Percentiles rank a stretch among this genome's conserved stretches.
phyloP scores from a whole-genome alignment of 306 rosid species.

The Mimosa bimucronata region DNA sequence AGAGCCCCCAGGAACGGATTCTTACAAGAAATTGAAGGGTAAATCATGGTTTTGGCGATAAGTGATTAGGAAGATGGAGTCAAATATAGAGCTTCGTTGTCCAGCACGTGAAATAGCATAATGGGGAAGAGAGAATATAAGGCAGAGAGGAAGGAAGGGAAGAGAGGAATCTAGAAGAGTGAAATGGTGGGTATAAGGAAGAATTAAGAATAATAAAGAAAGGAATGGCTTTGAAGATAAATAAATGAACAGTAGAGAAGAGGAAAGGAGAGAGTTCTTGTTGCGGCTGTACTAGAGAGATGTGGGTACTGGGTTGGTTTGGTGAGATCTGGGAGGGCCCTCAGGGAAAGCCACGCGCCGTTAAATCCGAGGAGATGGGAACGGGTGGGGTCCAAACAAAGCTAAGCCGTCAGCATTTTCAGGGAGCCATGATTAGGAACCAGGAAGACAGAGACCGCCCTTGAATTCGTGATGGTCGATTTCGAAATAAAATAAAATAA shows the following conservation, averaged over 20 bases:
- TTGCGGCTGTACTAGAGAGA: too few species aligned
- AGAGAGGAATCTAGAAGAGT: slow-evolving; percentile 65
- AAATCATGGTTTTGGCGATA: slow-evolving; percentile 50
- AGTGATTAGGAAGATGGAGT: neutral
- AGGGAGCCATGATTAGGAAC: neutral
- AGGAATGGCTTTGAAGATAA: too few species aligned
- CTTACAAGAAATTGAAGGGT: slow-evolving; percentile 35
- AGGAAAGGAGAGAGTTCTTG: slow-evolving; percentile 42
- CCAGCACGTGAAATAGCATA: neutral
- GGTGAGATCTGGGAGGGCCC: slow-evolving; percentile 18
- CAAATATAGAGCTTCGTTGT: neutral
- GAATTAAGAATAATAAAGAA: neutral
- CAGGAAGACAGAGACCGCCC: too few species aligned
- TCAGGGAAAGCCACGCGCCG: neutral
- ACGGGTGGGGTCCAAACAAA: neutral
- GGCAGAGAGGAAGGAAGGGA: neutral
- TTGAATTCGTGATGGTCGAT: too few species aligned
- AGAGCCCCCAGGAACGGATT: slow-evolving; percentile 35
- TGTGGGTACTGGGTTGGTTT: neutral
- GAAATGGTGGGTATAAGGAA: slow-evolving; percentile 24
- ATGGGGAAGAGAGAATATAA: slow-evolving; percentile 5
- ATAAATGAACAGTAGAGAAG: neutral
- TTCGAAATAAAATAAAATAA: too few species aligned
- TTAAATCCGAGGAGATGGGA: neutral
- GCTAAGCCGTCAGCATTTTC: neutral